Base-by-base conservation (phyloP, 2,329 filamentous ascomycete genomes). In the Aspergillus candidus region DNA sequence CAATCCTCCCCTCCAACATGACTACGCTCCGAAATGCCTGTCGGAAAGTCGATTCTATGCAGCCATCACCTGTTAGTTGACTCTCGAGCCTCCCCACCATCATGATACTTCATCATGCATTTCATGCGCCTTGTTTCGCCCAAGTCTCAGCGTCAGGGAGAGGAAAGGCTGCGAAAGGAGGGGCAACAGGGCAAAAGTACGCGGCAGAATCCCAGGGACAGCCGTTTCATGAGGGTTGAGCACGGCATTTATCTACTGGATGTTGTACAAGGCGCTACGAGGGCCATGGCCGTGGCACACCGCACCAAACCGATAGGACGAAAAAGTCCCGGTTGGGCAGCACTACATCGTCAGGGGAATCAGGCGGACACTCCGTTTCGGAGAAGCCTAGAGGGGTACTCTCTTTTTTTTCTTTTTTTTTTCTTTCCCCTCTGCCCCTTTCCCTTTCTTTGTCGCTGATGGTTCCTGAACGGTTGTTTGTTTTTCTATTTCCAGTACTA, bases 281-380 rank as follows among this genome's bases (percentile, higher is more conserved):
- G 45, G 43, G 40, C 31, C 43, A 47, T 50, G 48, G 52, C 49
- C 36, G 32, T 15, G 15, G 11, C 11, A 15, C 18, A 12, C 14
- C 33, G n/a, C 17, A 36, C 36, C 14, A 38, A 30, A 35, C 34
- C 12, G 31, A 39, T 38, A 36, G 37, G 29, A 44, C 46, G 22
- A 27, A 27, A 27, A 43, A 44, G 41, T 35, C 53, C 55, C 59
- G 47, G 55, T 65, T 65, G 61, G 62, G 62, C 55, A 65, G 57
- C 61, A 61, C 59, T 60, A 58, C 58, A 54, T 50, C 11, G 44
- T 44, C 41, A 46, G 43, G 41, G 44, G 41, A 40, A 31, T 32
- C 41, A 41, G 44, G 44, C 35, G 46, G 32, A 44, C 38, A 40
- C 27, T 49, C 46, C 33, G 41, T 40, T 35, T 46, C 32, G 36